phyloP scores from a whole-genome alignment of 371 early-diverging fungal species.

The Syncephalastrum racemosum region DNA sequence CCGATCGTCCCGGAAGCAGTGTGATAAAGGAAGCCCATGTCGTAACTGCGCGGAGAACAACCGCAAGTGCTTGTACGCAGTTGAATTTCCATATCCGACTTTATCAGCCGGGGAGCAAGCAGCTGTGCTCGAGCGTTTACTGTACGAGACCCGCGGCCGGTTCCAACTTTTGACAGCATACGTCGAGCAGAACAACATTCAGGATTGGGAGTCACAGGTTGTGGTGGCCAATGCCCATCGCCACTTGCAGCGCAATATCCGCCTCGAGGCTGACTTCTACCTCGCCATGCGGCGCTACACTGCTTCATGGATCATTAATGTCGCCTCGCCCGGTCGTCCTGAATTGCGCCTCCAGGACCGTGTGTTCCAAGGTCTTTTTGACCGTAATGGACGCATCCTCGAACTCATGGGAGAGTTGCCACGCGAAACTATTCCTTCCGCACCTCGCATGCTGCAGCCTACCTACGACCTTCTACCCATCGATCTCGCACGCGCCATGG shows the following conservation, averaged over 20 bases:
- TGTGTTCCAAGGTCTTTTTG: conserved; percentile 16
- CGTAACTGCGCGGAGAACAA: conserved; percentile 24
- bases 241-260: conserved; percentile 19
- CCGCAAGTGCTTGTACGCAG: conserved; percentile 23
- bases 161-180: conserved; percentile 19
- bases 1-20: conserved; percentile 27
- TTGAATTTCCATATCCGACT: conserved; percentile 21
- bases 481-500: conserved; percentile 26
- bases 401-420: conserved; percentile 13
- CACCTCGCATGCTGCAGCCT: conserved; percentile 10
- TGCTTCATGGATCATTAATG: conserved; percentile 17
- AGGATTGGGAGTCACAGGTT: conserved; percentile 19
- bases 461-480: conserved; percentile 10
- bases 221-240: conserved; percentile 19
- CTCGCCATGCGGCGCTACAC: conserved; percentile 20
- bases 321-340: conserved; percentile 14
- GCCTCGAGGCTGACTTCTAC: conserved; percentile 23
- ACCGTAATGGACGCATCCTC: conserved; percentile 19
- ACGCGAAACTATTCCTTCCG: conserved; percentile 17
- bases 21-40: conserved; percentile 25
- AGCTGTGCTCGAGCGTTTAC: conserved; percentile 18
- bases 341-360: conserved; percentile 21
- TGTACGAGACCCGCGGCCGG: conserved; percentile 20
- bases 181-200: conserved; percentile 12
- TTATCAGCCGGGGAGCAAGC: conserved; percentile 20